These are phyloP conservation scores for Mallotus japonicus DNA, from an alignment of 441 rosid species.

Conservation along the genomic window DNA sequence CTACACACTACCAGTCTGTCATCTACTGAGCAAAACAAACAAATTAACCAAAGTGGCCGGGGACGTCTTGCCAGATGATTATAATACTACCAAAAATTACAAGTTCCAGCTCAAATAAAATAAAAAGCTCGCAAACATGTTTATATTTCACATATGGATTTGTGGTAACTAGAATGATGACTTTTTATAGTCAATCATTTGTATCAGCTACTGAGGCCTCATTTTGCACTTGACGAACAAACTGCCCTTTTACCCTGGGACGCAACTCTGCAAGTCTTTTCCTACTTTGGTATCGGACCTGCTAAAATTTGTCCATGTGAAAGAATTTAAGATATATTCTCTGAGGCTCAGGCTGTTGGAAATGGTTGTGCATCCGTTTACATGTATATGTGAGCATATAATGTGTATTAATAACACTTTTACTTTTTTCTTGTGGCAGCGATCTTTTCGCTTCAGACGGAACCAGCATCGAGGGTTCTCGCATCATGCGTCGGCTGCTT, in stretches of 20 bases:
- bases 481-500: too few species aligned
- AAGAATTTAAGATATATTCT: background rate
- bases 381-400: background rate
- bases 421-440: slow-evolving; percentile 86
- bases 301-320: slow-evolving; percentile 14
- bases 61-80: background rate
- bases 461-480: too few species aligned
- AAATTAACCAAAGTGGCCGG: background rate
- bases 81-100: slow-evolving; percentile 21
- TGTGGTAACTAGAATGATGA: background rate
- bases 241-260: slow-evolving; percentile 82
- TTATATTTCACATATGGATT: slow-evolving; percentile 1
- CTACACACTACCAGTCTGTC: slow-evolving; percentile 23
- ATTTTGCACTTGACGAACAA: slow-evolving; percentile 52
- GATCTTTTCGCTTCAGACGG: slow-evolving; percentile 66
- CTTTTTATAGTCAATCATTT: slow-evolving; percentile 21
- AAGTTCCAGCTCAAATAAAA: background rate
- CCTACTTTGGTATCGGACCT: slow-evolving; percentile 80
- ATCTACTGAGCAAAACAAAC: slow-evolving; percentile 17
- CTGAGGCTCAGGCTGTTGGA: too few species aligned
- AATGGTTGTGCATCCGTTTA: background rate
- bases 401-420: background rate
- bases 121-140: slow-evolving; percentile 11
- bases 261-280: slow-evolving; percentile 80
- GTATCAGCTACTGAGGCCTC: slow-evolving; percentile 29